Percentiles rank a stretch among this genome's conserved stretches.
These are phyloP conservation scores for Penicillium sp. DNA, from an alignment of 2,329 filamentous ascomycete genomes.

Conservation along the genomic window DNA sequence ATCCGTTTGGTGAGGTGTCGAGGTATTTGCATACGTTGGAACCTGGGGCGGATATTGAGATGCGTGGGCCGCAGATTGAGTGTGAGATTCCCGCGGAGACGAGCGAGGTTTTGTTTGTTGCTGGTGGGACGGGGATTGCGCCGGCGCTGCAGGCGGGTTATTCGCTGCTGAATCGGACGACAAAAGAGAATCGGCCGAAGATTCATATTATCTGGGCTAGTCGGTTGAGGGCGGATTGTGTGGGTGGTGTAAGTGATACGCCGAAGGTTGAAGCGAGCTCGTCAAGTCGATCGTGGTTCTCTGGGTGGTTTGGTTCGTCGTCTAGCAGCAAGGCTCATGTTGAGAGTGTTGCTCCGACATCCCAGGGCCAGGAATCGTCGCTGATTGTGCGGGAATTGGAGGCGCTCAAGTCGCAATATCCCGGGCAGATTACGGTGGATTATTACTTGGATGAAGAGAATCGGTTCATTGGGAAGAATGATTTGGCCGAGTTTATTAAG, in stretches of 20 bases:
- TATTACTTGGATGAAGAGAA: constrained; percentile 86
- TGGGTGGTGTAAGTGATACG: constrained; percentile 62
- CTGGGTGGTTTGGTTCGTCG: constrained; percentile 35
- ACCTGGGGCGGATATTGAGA: constrained; percentile 68
- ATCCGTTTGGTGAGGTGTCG: constrained; percentile 83
- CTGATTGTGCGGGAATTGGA: constrained; percentile 67
- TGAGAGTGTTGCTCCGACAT: constrained; percentile 1
- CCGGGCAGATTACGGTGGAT: constrained; percentile 65
- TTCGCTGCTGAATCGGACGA: constrained; percentile 56
- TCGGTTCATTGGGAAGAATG: constrained; percentile 64
- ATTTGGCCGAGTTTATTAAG: constrained; percentile 52
- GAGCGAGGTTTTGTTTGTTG: constrained; percentile 76
- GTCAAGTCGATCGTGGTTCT: constrained; percentile 39
- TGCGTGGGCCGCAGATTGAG: constrained; percentile 79
- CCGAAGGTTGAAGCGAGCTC: constrained; percentile 12
- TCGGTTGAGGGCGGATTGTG: constrained; percentile 68
- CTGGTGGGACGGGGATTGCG: constrained; percentile 90
- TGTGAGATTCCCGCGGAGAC: constrained; percentile 64
- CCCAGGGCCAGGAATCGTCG: constrained; percentile 20
- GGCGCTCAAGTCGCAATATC: constrained; percentile 64
- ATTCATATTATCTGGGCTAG: constrained; percentile 86
- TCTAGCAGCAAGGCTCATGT: constrained; percentile 7
- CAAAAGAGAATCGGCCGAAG: constrained; percentile 41
- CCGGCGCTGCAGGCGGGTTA: constrained; percentile 82
- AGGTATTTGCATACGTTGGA: constrained; percentile 73